Conservation (phyloP, 1,284 basidiomycete genomes). For the Blastosporella zonata region DNA sequence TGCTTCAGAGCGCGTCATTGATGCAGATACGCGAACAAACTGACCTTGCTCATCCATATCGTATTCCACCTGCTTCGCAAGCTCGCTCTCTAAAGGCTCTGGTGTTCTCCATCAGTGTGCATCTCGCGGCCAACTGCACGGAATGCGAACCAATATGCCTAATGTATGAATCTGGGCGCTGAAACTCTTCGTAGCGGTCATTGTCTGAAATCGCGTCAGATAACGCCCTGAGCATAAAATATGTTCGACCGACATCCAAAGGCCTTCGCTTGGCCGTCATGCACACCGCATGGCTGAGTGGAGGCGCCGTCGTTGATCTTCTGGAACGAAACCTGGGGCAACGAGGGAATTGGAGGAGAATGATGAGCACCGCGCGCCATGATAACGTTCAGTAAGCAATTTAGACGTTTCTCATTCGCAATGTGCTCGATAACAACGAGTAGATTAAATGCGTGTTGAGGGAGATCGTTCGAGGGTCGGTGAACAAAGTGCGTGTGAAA, state of each 20-base stretch:
- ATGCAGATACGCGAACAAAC: slow-evolving; percentile 10
- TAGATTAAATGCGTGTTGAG: too few relatives aligned
- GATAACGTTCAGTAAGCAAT: too few relatives aligned
- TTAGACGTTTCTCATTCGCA: too few relatives aligned
- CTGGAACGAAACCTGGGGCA: slow-evolving; percentile 62
- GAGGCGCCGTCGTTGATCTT: slow-evolving; percentile 57
- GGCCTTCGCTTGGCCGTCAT: slow-evolving; percentile 49
- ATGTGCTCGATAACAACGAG: too few relatives aligned
- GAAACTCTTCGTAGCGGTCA: slow-evolving; percentile 74
- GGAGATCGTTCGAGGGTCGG: too few relatives aligned
- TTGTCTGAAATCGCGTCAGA: slow-evolving; percentile 54
- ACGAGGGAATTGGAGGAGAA: slow-evolving; percentile 29
- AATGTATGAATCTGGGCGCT: slow-evolving; percentile 83
- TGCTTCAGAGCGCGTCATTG: neutral
- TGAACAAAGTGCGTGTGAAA: too few relatives aligned
- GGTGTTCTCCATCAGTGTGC: slow-evolving; percentile 7
- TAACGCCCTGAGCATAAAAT: slow-evolving; percentile 1
- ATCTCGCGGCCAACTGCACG: neutral
- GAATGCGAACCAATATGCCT: slow-evolving; percentile 74
- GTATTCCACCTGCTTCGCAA: slow-evolving; percentile 94
- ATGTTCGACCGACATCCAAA: slow-evolving; percentile 53
- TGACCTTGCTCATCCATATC: slow-evolving; percentile 99
- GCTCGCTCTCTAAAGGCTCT: slow-evolving; percentile 94
- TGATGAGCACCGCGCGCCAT: slow-evolving; percentile 27
- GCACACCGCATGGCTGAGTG: slow-evolving; percentile 51